Evolutionary conservation across 2,329 filamentous ascomycete species (phyloP).

Genomic region (Fusarium avenaceum): DNA sequence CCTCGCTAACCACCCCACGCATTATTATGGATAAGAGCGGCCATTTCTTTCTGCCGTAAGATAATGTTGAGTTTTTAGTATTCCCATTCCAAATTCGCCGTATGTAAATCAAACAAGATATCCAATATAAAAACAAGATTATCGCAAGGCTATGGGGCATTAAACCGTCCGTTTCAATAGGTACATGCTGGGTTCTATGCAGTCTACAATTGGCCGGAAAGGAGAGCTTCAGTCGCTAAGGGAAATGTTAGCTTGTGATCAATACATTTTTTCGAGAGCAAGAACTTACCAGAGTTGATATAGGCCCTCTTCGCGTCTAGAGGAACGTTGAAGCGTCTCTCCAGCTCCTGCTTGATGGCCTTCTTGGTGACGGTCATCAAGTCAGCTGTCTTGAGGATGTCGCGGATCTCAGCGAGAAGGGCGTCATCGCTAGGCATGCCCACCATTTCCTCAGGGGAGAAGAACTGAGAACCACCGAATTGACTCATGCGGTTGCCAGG

Average conservation of each 20-base stretch:
- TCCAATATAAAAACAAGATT: constrained; percentile 27
- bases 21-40: constrained; percentile 47
- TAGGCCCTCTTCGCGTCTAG: constrained; percentile 91
- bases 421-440: constrained; percentile 90
- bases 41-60: constrained; percentile 19
- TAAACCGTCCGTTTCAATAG: constrained; percentile 32
- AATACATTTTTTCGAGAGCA: background rate
- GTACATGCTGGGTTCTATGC: constrained; percentile 25
- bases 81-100: constrained; percentile 44
- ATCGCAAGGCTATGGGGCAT: constrained; percentile 37
- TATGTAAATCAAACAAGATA: constrained; percentile 27
- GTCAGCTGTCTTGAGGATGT: constrained; percentile 91
- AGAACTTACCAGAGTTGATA: constrained; percentile 84
- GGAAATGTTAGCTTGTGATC: constrained; percentile 33
- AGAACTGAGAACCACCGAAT: constrained; percentile 70
- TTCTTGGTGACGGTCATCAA: constrained; percentile 99
- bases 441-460: constrained; percentile 75
- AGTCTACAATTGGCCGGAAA: constrained; percentile 79
- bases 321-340: constrained; percentile 87
- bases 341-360: constrained; percentile 93
- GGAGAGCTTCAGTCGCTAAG: constrained; percentile 80
- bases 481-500: constrained; percentile 70
- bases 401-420: constrained; percentile 91
- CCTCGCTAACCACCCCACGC: constrained; percentile 40
- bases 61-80: constrained; percentile 44